Percentiles rank a stretch among this genome's conserved stretches.
These are phyloP conservation scores for Penicillium desertorum DNA, from an alignment of 495 filamentous ascomycete species.

Conservation along the genomic window DNA sequence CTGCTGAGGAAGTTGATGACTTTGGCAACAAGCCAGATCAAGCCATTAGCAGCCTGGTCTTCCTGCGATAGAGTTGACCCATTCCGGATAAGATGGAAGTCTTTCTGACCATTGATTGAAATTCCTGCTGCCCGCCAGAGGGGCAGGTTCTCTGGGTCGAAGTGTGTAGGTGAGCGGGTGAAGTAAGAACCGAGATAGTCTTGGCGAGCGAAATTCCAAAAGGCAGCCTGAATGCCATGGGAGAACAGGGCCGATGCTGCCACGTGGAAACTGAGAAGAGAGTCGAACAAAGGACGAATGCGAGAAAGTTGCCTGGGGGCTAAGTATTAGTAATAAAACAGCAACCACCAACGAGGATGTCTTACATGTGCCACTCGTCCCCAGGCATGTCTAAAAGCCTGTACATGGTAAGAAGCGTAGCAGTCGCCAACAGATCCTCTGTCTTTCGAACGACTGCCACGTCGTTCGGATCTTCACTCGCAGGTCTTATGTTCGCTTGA, in stretches of 20 bases:
- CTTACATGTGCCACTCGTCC: constrained; percentile 42
- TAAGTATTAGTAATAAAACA: constrained; percentile 4
- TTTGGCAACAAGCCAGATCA: constrained; percentile 41
- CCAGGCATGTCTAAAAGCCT: constrained; percentile 37
- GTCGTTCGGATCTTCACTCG: constrained; percentile 12
- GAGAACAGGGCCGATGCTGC: constrained; percentile 20
- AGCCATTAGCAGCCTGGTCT: constrained; percentile 37
- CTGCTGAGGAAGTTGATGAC: constrained; percentile 42
- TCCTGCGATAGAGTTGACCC: constrained; percentile 23
- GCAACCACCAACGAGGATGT: neutral
- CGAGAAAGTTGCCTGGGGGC: constrained; percentile 34
- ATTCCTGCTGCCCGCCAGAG: constrained; percentile 44
- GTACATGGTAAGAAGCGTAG: constrained; percentile 34
- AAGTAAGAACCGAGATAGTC: constrained; percentile 44
- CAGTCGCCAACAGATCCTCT: constrained; percentile 37
- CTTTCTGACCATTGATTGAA: constrained; percentile 31
- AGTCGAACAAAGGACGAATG: constrained; percentile 32
- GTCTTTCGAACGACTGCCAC: constrained; percentile 23
- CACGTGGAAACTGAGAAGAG: constrained; percentile 22
- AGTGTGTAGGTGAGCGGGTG: constrained; percentile 33
- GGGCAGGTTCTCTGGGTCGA: constrained; percentile 31
- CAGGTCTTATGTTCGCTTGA: constrained; percentile 3
- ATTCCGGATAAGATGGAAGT: constrained; percentile 15
- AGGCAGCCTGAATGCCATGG: constrained; percentile 37
- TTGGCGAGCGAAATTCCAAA: constrained; percentile 45